These are phyloP conservation scores for Pythium myriotylum DNA, from an alignment of 352 stramenopile species.

Conservation along the genomic window DNA sequence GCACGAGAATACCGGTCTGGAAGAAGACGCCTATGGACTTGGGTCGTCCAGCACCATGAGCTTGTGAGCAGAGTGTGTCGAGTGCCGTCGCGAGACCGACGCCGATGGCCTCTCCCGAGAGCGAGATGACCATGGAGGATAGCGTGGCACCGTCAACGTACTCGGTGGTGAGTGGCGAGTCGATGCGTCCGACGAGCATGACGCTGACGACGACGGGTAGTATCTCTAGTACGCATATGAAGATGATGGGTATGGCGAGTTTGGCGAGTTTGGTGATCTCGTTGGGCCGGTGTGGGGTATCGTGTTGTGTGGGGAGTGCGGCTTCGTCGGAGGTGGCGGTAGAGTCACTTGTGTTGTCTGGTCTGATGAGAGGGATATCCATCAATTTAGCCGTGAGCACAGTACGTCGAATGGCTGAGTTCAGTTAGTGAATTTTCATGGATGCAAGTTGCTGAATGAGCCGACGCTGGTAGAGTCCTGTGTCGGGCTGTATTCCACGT, in stretches of 20 bases:
- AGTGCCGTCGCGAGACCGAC: slow-evolving; percentile 53
- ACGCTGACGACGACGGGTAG: slow-evolving; percentile 57
- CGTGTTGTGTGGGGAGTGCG: too few relatives aligned
- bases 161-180: slow-evolving; percentile 51
- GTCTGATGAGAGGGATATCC: too few relatives aligned
- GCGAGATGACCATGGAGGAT: slow-evolving; percentile 72
- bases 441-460: too few relatives aligned
- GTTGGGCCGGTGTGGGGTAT: not conserved
- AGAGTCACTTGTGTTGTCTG: too few relatives aligned
- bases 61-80: slow-evolving; percentile 88
- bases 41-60: slow-evolving; percentile 67
- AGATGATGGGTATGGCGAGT: slow-evolving; percentile 13
- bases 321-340: too few relatives aligned
- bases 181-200: slow-evolving; percentile 62
- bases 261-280: slow-evolving; percentile 2
- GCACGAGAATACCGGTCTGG: slow-evolving; percentile 61
- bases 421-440: too few relatives aligned
- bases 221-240: slow-evolving; percentile 52
- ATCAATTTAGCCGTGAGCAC: too few relatives aligned
- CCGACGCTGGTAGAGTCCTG: too few relatives aligned
- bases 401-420: too few relatives aligned
- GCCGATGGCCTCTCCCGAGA: slow-evolving; percentile 62
- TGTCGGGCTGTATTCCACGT: too few relatives aligned
- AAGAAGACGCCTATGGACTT: slow-evolving; percentile 81
- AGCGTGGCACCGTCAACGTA: slow-evolving; percentile 68